phyloP scores from a whole-genome alignment of 768 basidiomycete genomes.

The Rhizopogon vinicolor region DNA sequence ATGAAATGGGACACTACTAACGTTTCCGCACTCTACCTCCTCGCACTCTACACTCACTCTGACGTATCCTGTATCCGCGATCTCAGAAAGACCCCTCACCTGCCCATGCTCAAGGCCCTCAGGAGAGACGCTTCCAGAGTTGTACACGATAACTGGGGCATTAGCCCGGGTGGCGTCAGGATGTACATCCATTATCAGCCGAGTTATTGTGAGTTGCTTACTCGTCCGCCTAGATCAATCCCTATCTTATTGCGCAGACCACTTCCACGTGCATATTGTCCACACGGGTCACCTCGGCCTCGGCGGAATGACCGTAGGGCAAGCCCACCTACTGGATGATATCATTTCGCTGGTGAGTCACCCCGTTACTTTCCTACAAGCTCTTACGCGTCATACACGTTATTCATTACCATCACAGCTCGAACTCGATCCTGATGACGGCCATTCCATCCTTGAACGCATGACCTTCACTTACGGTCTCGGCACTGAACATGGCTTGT shows the following conservation, averaged over 20 bases:
- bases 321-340: constrained; percentile 91
- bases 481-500: constrained; percentile 78
- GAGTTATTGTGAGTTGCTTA: constrained; percentile 70
- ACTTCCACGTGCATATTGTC: constrained; percentile 92
- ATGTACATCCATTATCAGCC: constrained; percentile 95
- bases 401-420: background rate
- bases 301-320: constrained; percentile 78
- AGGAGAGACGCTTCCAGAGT: constrained; percentile 46
- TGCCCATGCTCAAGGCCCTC: constrained; percentile 66
- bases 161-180: constrained; percentile 57
- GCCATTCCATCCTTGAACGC: constrained; percentile 53
- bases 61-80: constrained; percentile 73
- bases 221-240: background rate
- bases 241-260: constrained; percentile 48
- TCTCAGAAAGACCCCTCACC: constrained; percentile 48
- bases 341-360: constrained; percentile 73
- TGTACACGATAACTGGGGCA: constrained; percentile 61
- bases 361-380: background rate
- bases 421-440: constrained; percentile 20
- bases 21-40: constrained; percentile 74
- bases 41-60: constrained; percentile 65
- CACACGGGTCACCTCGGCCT: constrained; percentile 58
- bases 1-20: constrained; percentile 94
- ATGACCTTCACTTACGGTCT: constrained; percentile 82
- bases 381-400: background rate